Evolutionary conservation across 495 filamentous ascomycete genomes (phyloP).

Genomic region (Penicillium macrosclerotiorum): DNA sequence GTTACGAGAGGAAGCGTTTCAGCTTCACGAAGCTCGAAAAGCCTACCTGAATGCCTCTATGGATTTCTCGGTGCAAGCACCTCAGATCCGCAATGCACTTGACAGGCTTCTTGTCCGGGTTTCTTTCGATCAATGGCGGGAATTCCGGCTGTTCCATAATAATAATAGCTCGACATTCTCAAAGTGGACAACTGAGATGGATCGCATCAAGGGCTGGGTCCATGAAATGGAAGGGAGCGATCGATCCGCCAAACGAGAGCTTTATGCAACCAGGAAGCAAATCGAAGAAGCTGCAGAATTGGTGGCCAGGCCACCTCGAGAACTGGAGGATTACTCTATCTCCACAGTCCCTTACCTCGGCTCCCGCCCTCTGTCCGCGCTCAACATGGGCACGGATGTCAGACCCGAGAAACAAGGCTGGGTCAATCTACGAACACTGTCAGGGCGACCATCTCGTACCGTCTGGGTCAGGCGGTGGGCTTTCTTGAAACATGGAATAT

Average conservation of each 20-base stretch:
- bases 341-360: constrained; percentile 84
- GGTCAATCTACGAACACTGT: constrained; percentile 78
- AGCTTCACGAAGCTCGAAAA: constrained; percentile 90
- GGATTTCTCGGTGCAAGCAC: constrained; percentile 87
- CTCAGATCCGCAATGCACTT: constrained; percentile 74
- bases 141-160: constrained; percentile 68
- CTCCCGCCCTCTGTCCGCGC: constrained; percentile 62
- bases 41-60: constrained; percentile 87
- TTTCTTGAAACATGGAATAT: constrained; percentile 91
- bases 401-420: constrained; percentile 87
- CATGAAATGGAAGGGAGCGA: constrained; percentile 89
- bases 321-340: constrained; percentile 87
- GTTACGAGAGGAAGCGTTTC: constrained; percentile 91
- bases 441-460: constrained; percentile 84
- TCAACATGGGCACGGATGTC: constrained; percentile 37
- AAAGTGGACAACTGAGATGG: constrained; percentile 74
- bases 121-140: constrained; percentile 81
- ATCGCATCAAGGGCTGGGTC: constrained; percentile 86
- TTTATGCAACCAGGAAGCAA: constrained; percentile 73
- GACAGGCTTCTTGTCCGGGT: constrained; percentile 83
- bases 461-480: constrained; percentile 92
- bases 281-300: constrained; percentile 76
- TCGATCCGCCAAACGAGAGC: constrained; percentile 71
- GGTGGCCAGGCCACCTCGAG: constrained; percentile 75
- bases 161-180: constrained; percentile 54